phyloP scores from a whole-genome alignment of 768 basidiomycete genomes.

The Tricholoma bakamatsutake region DNA sequence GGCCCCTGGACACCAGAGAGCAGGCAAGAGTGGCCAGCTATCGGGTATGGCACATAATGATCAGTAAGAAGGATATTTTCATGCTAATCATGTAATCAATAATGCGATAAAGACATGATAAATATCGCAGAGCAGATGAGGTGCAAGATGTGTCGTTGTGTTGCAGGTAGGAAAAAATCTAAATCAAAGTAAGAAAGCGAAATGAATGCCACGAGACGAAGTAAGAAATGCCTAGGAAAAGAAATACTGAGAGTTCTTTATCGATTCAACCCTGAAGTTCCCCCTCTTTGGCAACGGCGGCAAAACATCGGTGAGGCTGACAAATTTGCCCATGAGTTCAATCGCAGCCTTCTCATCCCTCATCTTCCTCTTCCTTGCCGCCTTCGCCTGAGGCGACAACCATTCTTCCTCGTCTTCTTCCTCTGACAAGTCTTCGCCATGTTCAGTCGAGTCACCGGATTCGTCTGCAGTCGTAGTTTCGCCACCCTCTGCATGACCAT shows the following conservation, averaged over 20 bases:
- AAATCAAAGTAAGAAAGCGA: background rate
- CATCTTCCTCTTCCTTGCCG: slow-evolving; percentile 16
- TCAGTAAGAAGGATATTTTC: background rate
- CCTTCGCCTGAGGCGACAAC: slow-evolving; percentile 7
- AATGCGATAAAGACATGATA: background rate
- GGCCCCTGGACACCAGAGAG: no score
- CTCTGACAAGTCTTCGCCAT: slow-evolving; percentile 13
- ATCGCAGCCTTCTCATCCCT: slow-evolving; percentile 18
- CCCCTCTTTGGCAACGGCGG: slow-evolving; percentile 85
- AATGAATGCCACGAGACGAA: background rate
- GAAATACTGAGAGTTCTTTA: slow-evolving; percentile 85
- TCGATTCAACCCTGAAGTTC: slow-evolving; percentile 73
- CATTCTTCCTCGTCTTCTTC: slow-evolving; percentile 20
- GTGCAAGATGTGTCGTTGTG: background rate
- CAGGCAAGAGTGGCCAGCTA: no score
- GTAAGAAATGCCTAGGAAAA: slow-evolving; percentile 60
- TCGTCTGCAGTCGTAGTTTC: background rate
- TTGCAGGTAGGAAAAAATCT: background rate
- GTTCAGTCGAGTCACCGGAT: background rate
- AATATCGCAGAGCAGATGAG: background rate
- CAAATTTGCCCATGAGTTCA: slow-evolving; percentile 51
- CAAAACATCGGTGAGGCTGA: slow-evolving; percentile 67
- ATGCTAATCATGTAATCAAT: background rate
- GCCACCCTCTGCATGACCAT: background rate
- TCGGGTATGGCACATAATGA: no score